Evolutionary conservation across 2,329 filamentous ascomycete species (phyloP), one percentile per base, ranked within the genome.

Genomic region (Cladosporium sphaerospermum): DNA sequence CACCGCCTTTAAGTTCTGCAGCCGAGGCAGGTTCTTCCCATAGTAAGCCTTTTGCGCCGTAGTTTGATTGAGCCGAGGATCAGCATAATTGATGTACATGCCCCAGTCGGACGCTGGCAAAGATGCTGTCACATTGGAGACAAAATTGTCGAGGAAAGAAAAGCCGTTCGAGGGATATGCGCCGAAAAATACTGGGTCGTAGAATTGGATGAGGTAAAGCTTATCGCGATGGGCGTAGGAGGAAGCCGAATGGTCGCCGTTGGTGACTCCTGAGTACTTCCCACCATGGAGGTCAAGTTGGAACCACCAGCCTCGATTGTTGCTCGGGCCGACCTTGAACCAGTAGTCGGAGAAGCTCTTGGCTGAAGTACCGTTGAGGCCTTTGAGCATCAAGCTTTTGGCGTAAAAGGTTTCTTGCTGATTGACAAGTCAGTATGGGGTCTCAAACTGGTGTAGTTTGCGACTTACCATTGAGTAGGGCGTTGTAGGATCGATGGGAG

Each of bases 31-130:
- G 23, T 28, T 53, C 43, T 45, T 45, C 7, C 50, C 50, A 23
- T 53, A 53, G 28, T 53, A 46, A 9, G 34, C 16, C 36, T 39
- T 34, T 3, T 39, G 34, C 10, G 50, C 50, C 18, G 36, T 36
- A 10, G 54, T 50, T 44, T 45, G 49, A 28, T 54, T 41, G 13
- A 56, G 47, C n/a, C 42, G 41, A 16, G 46, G 47, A 34, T 56
- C 52, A 11, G 55, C 52, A 9, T 54, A 56, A 36, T 56, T 56
- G 52, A 56, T 56, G 36, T 56, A 56, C 55, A 56, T 56, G 23
- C 55, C 55, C 55, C 52, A 56, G n/a, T 56, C 55, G 3, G 47
- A 49, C 13, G 19, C 23, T 4, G 41, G 1, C 23, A 56, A 10
- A n/a, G 46, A 32, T 16, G 52, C 42, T 8, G 52, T 54, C 9